Evolutionary conservation across 768 basidiomycete genomes (phyloP), one percentile per base, ranked within the genome.

Genomic region (Lactarius sanguifluus): DNA sequence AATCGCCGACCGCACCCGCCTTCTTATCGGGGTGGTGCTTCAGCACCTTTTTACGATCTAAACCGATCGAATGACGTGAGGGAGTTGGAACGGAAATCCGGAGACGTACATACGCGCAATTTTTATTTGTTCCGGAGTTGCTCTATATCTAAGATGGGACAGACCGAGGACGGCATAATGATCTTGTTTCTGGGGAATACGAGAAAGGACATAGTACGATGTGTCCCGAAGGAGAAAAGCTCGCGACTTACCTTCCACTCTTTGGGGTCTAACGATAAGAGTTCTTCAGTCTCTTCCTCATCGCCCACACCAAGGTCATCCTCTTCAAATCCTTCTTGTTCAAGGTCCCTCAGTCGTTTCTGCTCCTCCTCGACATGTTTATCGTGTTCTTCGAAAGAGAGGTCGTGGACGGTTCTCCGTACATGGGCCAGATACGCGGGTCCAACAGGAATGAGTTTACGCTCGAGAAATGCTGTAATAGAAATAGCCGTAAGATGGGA

Each of bases 1-100:
- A 88, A 71, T 90, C 89, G 72, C 87, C 85, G 56, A 85, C 84
- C 50, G 83, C 78, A 58, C 84, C 86, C 40, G 89, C 85, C 76
- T 97, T 96, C 79, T 97, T 96, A 79, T 97, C 95, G 0, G 95
- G 95, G 75, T 97, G 95, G 78, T 97, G 95, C 75, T 92, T 94
- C 61, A 97, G 86, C n/a, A 96, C 94, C 79, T 97, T 97, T 83
- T 94, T 92, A 73, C 94, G 92, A 82, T 99, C 94, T 97, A 28
- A 41, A 38, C 28, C 32, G 56, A 34, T 56, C 50, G 52, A 52
- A 36, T 41, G 61, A 65, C 52, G 47, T 62, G 40, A 50, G 23
- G 36, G 4, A 52, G 23, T 59, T 40, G 58, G 57, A 71, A 20
- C n/a, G 55, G 62, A 15, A 3, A 5, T 58, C 40, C 3, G 40